Conservation (phyloP, 768 basidiomycete species). For the Boletus rubroflammeus region DNA sequence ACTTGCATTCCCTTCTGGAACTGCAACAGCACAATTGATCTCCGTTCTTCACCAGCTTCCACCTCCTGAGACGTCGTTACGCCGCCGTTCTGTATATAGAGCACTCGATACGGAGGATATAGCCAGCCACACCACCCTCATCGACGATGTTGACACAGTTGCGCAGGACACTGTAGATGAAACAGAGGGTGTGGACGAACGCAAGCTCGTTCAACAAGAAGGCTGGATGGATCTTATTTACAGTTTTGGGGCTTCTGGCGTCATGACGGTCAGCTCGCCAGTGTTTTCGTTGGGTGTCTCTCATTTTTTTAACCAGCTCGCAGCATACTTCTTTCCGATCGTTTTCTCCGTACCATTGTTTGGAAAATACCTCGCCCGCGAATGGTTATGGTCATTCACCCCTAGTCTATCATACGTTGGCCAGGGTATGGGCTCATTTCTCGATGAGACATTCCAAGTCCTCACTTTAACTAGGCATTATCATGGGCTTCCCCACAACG, state of each 20-base stretch:
- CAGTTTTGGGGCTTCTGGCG: slow-evolving; percentile 75
- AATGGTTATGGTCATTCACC: slow-evolving; percentile 94
- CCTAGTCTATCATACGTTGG: slow-evolving; percentile 91
- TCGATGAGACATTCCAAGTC: not conserved
- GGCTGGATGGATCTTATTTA: slow-evolving; percentile 77
- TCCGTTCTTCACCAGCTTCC: slow-evolving; percentile 81
- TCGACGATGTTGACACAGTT: slow-evolving; percentile 2
- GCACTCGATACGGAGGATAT: slow-evolving; percentile 33
- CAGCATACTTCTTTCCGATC: slow-evolving; percentile 87
- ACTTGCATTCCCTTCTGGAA: slow-evolving; percentile 91
- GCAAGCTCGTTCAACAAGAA: slow-evolving; percentile 52
- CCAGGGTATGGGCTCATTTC: slow-evolving; percentile 50
- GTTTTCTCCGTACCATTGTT: slow-evolving; percentile 85
- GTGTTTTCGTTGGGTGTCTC: not conserved
- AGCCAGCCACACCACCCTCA: slow-evolving; percentile 13
- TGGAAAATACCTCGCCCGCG: slow-evolving; percentile 73
- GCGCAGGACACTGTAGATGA: slow-evolving; percentile 27
- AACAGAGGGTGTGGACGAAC: slow-evolving; percentile 32
- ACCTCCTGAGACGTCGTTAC: slow-evolving; percentile 56
- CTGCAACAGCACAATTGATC: slow-evolving; percentile 93
- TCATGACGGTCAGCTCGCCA: slow-evolving; percentile 60
- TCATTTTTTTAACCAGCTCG: slow-evolving; percentile 46
- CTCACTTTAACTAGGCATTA: slow-evolving; percentile 59
- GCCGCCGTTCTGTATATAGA: slow-evolving; percentile 56
- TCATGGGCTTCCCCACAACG: slow-evolving; percentile 96